These are phyloP conservation scores for Trichomonas tenax DNA, from an alignment of 208 protist genomes.

Conservation along the genomic window DNA sequence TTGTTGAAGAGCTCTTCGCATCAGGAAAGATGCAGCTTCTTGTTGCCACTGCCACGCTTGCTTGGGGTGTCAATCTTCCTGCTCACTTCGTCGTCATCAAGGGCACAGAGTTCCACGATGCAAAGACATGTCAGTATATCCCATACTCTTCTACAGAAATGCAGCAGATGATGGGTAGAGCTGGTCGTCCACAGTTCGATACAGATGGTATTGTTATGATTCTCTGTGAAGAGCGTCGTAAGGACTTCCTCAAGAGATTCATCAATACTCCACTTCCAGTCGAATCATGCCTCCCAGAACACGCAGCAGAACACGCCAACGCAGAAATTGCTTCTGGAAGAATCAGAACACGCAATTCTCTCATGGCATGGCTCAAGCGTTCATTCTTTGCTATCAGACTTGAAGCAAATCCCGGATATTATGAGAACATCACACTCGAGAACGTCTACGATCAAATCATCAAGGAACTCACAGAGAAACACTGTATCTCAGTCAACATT, in stretches of 20 bases:
- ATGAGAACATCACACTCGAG: not conserved
- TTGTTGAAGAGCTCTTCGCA: slow-evolving; percentile 45
- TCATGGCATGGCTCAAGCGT: not conserved
- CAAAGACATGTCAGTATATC: slow-evolving; percentile 79
- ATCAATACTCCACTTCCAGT: slow-evolving; percentile 83
- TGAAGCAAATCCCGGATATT: slow-evolving; percentile 1
- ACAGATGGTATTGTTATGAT: slow-evolving; percentile 61
- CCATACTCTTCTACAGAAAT: slow-evolving; percentile 97
- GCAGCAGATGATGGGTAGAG: slow-evolving; percentile 97
- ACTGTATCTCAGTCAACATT: not conserved
- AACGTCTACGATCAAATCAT: not conserved
- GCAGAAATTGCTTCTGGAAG: slow-evolving; percentile 76
- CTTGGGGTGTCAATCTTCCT: slow-evolving; percentile 99
- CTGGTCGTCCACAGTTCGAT: slow-evolving; percentile 71
- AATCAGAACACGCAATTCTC: slow-evolving; percentile 23
- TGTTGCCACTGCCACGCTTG: slow-evolving; percentile 95
- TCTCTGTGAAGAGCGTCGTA: slow-evolving; percentile 85
- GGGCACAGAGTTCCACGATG: slow-evolving; percentile 97
- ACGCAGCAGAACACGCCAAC: slow-evolving; percentile 93
- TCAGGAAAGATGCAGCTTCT: slow-evolving; percentile 46
- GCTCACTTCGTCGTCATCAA: slow-evolving; percentile 99
- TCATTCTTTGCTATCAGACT: not conserved
- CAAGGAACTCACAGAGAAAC: not conserved
- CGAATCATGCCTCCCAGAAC: slow-evolving; percentile 74
- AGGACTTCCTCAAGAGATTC: slow-evolving; percentile 93